Conservation (phyloP, 1,284 basidiomycete species). For the Apiotrichum laibachii region DNA sequence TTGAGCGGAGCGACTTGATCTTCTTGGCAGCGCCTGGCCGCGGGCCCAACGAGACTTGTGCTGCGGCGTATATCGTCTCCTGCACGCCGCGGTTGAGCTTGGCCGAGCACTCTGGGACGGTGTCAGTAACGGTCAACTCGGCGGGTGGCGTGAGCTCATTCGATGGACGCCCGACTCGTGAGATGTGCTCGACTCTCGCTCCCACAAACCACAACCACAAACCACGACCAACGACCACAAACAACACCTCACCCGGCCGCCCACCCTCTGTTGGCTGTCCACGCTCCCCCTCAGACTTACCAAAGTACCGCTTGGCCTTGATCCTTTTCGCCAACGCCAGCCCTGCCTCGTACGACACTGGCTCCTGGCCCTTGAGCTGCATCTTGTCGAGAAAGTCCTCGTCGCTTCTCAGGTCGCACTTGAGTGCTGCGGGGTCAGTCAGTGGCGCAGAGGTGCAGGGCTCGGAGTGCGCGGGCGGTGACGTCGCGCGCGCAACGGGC, state of each 20-base stretch:
- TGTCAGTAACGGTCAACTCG: neutral
- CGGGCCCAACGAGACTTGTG: conserved; percentile 68
- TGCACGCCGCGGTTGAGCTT: conserved; percentile 91
- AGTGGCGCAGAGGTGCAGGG: too few relatives aligned
- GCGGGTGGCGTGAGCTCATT: neutral
- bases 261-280: too few relatives aligned
- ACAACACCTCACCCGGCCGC: too few relatives aligned
- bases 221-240: too few relatives aligned
- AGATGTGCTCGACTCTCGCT: too few relatives aligned
- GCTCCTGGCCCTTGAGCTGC: conserved; percentile 55
- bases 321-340: conserved; percentile 81
- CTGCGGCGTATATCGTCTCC: conserved; percentile 87
- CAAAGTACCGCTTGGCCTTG: conserved; percentile 85
- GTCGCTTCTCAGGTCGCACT: conserved; percentile 90
- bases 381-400: conserved; percentile 64
- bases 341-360: conserved; percentile 86
- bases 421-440: conserved; percentile 62
- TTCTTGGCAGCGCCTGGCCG: conserved; percentile 18
- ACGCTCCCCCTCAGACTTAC: conserved; percentile 57
- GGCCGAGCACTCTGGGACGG: conserved; percentile 78
- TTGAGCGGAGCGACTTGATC: conserved; percentile 1
- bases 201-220: too few relatives aligned
- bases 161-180: too few relatives aligned
- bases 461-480: too few relatives aligned
- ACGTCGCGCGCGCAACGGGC: too few relatives aligned